Percentiles rank a stretch among this genome's conserved stretches.
Evolutionary conservation across 129 eudicot genomes (phyloP).

Genomic region (Erigeron canadensis): DNA sequence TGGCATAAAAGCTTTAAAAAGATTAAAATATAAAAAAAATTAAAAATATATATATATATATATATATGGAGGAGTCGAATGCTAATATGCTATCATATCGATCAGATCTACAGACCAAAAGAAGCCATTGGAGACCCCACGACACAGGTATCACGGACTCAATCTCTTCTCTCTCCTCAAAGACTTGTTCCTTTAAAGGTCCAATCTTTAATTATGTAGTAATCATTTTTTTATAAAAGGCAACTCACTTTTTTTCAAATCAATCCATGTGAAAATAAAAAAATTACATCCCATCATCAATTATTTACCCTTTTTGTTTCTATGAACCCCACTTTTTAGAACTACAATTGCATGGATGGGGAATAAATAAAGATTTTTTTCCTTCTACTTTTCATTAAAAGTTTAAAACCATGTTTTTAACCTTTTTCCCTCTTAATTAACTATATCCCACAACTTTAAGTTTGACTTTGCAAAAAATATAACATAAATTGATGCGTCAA

Average conservation of each 20-base stretch:
- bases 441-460: background rate
- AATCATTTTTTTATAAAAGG: slow-evolving; percentile 56
- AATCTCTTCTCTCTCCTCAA: slow-evolving; percentile 36
- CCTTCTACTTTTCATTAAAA: too few relatives aligned
- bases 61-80: slow-evolving; percentile 31
- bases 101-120: slow-evolving; percentile 44
- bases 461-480: slow-evolving; percentile 8
- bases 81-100: slow-evolving; percentile 13
- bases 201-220: slow-evolving; percentile 56
- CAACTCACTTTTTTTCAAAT: slow-evolving; percentile 30
- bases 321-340: slow-evolving; percentile 5
- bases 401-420: background rate
- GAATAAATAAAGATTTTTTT: background rate
- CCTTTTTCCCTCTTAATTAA: background rate
- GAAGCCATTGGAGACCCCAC: slow-evolving; percentile 35
- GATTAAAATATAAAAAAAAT: slow-evolving; percentile 14
- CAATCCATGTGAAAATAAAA: background rate
- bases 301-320: slow-evolving; percentile 1
- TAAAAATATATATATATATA: slow-evolving; percentile 23
- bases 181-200: slow-evolving; percentile 23
- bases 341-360: slow-evolving; percentile 9
- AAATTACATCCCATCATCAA: slow-evolving; percentile 36
- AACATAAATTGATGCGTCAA: background rate
- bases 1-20: background rate
- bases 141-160: slow-evolving; percentile 52